Base-by-base conservation (phyloP, 441 rosid genomes). In the Breynia disticha region DNA sequence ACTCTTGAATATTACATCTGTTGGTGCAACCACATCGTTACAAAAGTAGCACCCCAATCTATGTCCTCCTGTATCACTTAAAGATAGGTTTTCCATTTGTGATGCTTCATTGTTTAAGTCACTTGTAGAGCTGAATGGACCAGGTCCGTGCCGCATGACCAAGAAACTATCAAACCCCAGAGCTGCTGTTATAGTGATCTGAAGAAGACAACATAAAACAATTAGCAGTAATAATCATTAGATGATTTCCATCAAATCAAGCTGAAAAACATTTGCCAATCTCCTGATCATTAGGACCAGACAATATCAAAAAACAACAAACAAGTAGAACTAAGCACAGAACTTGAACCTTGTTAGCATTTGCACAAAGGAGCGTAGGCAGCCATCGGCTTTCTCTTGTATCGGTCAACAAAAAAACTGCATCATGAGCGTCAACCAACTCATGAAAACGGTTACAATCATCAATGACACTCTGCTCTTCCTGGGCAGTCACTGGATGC, bases 311-410 rank as follows among this genome's bases (percentile, higher is more conserved):
- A 37, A 16, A 19, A 21, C 47, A n/a, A 47, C 20, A 48, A 48
- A 48, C 22, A 16, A 16, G 24, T 17, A 16, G 12, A 48, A 19
- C 4, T 48, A 48, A 17, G 15, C 10, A 16, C 15, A 16, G 61
- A 55, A 35, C 39, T 24, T n/a, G 11, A n/a, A 91, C 98, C 98
- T 91, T 91, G 61, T 81, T 82, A 61, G 77, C 71, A 70, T 74
- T 75, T 66, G 98, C 90, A 65, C 87, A 88, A 43, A 91, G 76
- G 46, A 86, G 84, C 0, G 91, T 71, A 38, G 98, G 98, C 28
- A 91, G 87, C 97, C 98, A 91, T 49, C 97, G 76, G 78, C 98
- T 91, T 75, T 88, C 98, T 79, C 98, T 80, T 19, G 98, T 91
- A 80, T 91, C 98, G 12, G 97, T 91, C 81, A 91, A 73, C 66